These are phyloP conservation scores for Apiotrichum gracile DNA, from an alignment of 1,284 basidiomycete species.

Conservation along the genomic window DNA sequence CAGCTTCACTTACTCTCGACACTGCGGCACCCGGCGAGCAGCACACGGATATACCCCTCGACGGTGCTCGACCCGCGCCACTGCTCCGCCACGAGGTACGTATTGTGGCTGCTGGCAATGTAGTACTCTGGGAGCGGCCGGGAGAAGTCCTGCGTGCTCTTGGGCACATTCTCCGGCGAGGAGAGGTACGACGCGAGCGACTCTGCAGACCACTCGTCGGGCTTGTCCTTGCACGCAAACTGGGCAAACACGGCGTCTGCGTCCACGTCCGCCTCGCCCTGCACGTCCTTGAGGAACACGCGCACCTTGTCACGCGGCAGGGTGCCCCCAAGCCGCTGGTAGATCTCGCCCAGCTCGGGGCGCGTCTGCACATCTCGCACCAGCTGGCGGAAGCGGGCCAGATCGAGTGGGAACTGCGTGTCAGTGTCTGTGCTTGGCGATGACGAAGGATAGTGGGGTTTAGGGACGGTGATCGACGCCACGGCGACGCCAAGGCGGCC, in stretches of 20 bases:
- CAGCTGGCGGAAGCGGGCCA: conserved; percentile 75
- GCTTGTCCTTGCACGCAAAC: neutral
- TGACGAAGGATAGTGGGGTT: neutral
- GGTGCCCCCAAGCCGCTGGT: conserved; percentile 43
- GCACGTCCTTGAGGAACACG: conserved; percentile 60
- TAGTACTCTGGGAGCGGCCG: conserved; percentile 80
- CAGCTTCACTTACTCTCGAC: conserved; percentile 69
- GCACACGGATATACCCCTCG: conserved; percentile 90
- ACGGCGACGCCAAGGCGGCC: no score
- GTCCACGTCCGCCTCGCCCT: conserved; percentile 53
- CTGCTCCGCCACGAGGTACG: conserved; percentile 92
- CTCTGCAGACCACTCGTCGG: conserved; percentile 26
- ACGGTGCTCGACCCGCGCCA: conserved; percentile 88
- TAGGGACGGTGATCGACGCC: neutral
- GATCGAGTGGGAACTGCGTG: conserved; percentile 56
- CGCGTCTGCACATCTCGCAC: conserved; percentile 78
- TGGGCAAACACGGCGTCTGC: conserved; percentile 7
- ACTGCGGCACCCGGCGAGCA: conserved; percentile 82
- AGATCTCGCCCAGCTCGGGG: conserved; percentile 68
- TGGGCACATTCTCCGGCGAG: conserved; percentile 60
- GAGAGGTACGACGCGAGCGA: conserved; percentile 65
- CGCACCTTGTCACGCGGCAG: conserved; percentile 54
- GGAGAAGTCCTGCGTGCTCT: conserved; percentile 62
- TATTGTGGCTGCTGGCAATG: conserved; percentile 94
- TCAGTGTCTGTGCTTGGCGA: neutral